Base-by-base conservation (phyloP, 2,329 filamentous ascomycete species). In the Claviceps monticola region DNA sequence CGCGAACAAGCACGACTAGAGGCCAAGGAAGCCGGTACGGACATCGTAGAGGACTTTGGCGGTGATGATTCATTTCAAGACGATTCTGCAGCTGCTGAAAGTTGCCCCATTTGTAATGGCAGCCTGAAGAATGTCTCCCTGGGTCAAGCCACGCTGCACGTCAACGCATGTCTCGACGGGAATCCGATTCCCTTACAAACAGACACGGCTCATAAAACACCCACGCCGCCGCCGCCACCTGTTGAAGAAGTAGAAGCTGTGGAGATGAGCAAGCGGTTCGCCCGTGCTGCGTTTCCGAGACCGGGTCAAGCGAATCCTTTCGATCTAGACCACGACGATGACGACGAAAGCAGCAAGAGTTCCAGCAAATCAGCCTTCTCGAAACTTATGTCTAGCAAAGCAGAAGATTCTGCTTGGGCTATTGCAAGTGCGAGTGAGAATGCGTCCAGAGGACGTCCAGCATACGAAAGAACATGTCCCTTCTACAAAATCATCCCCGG, bases 401-500 rank as follows among this genome's bases (percentile, higher is more conserved):
- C 86, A 5, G 93, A 98, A 70, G 86, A 95, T 64, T 76, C 82
- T 1, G 93, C 93, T 1, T 98, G 93, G 93, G 83, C 85, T 1
- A 81, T 79, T 38, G 93, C 93, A 13, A 89, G 91, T 0, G 86
- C 88, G 1, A 76, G 85, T 1, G 89, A 95, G 64, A 71, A 79
- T 29, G 79, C 85, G 1, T 83, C 89, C 2, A 79, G 88, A 42
- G 91, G 93, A 21, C 93, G 88, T 62, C 87, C 86, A 17, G 84
- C 90, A 0, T 93, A 91, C 61, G 79, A 91, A 61, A 80, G 93
- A 48, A 96, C 88, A 0, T 98, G 93, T 62, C 93, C 93, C 0
- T 98, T 98, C 61, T 98, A 98, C 73, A 98, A 98, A 67, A 96
- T 97, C 56, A 83, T 98, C 70, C 90, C 91, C 0, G 89, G 88